These are phyloP conservation scores for Candida gigantensis DNA, from an alignment of 1,139 yeast species.

Conservation along the genomic window DNA sequence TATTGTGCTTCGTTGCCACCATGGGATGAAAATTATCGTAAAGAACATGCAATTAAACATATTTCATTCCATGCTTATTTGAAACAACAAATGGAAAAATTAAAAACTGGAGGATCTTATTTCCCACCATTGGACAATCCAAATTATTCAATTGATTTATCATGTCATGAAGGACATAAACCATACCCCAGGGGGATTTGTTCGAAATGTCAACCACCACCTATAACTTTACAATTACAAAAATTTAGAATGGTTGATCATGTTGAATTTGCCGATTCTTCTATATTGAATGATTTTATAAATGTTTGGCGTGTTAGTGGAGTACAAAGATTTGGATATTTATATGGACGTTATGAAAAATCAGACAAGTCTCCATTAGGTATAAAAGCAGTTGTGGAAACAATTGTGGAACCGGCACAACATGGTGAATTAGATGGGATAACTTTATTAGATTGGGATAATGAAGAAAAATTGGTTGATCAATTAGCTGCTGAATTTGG, in stretches of 20 bases:
- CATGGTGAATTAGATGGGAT: conserved; percentile 84
- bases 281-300: conserved; percentile 76
- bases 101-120: conserved; percentile 66
- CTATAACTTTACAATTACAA: conserved; percentile 89
- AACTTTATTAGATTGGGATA: conserved; percentile 58
- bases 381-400: conserved; percentile 89
- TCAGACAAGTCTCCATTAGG: conserved; percentile 90
- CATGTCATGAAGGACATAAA: conserved; percentile 79
- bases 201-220: conserved; percentile 96
- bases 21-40: conserved; percentile 80
- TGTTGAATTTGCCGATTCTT: conserved; percentile 80
- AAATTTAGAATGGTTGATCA: conserved; percentile 95
- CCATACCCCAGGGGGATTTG: conserved; percentile 96
- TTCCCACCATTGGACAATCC: conserved; percentile 82
- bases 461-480: conserved; percentile 55
- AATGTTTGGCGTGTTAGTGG: conserved; percentile 92
- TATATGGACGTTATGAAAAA: conserved; percentile 78
- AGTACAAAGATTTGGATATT: conserved; percentile 78
- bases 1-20: conserved; percentile 96
- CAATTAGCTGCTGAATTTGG: conserved; percentile 63
- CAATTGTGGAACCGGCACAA: conserved; percentile 93
- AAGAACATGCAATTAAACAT: conserved; percentile 81
- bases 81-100: conserved; percentile 67
- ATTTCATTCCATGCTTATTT: conserved; percentile 83
- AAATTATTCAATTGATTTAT: conserved; percentile 59